phyloP scores from a whole-genome alignment of 192 early-diverging fungal genomes.

The Ambispora gerdemannii region DNA sequence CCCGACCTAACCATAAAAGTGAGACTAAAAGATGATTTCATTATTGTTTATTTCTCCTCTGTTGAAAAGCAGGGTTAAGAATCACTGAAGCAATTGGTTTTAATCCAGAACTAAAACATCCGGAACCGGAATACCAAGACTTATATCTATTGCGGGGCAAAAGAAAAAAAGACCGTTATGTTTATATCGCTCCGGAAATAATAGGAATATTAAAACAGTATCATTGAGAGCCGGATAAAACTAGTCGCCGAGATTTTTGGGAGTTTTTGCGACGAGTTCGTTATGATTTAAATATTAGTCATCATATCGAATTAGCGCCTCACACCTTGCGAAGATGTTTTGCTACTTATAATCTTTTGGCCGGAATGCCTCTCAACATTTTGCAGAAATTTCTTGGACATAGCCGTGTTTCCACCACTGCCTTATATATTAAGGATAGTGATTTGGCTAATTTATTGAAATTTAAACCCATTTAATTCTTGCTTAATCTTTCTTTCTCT shows the following conservation, averaged over 20 bases:
- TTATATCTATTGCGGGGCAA: conserved; percentile 10
- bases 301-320: background rate
- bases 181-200: conserved; percentile 5
- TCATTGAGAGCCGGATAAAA: conserved; percentile 7
- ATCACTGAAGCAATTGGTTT: conserved; percentile 15
- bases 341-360: conserved; percentile 13
- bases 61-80: conserved; percentile 7
- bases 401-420: conserved; percentile 7
- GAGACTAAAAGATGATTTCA: conserved; percentile 21
- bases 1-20: conserved; percentile 17
- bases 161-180: conserved; percentile 19
- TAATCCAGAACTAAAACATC: background rate
- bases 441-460: conserved; percentile 19
- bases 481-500: too few relatives aligned
- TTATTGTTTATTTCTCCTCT: conserved; percentile 22
- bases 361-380: conserved; percentile 12
- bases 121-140: conserved; percentile 1
- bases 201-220: background rate
- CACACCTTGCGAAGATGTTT: conserved; percentile 12
- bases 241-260: conserved; percentile 18
- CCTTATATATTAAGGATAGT: conserved; percentile 14
- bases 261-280: conserved; percentile 16
- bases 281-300: conserved; percentile 12
- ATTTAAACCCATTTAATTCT: conserved; percentile 3
- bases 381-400: conserved; percentile 19